These are phyloP conservation scores for Boechera divaricarpa DNA, from an alignment of 345 rosid species.

Conservation along the genomic window DNA sequence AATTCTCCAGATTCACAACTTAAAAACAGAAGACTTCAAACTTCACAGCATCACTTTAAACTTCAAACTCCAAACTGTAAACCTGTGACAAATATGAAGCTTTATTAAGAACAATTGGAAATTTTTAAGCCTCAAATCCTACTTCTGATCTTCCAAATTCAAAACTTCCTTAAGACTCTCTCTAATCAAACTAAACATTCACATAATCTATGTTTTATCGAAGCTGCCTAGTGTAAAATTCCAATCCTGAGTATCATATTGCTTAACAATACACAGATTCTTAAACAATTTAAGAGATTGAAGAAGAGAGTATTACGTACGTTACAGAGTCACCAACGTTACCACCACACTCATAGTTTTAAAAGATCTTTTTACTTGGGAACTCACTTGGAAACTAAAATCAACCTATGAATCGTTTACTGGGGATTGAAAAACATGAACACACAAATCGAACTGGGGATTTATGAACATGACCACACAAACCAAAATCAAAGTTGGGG, in stretches of 20 bases:
- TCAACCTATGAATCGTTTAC: too few species aligned
- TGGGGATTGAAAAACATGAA: too few species aligned
- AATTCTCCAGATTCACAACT: too few species aligned
- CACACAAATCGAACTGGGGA: too few species aligned
- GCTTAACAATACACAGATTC: not conserved
- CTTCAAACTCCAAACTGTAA: too few species aligned
- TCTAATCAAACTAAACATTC: constrained; percentile 20
- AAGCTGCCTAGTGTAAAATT: not conserved
- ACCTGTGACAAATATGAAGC: too few species aligned
- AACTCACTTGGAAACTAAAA: too few species aligned
- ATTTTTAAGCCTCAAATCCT: not conserved
- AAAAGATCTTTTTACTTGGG: too few species aligned
- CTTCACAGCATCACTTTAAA: too few species aligned
- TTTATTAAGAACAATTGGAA: not conserved
- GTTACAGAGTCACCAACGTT: constrained; percentile 96
- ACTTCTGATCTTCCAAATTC: not conserved
- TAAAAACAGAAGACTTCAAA: too few species aligned
- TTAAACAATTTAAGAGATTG: not conserved
- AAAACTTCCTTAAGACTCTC: not conserved
- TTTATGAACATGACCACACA: too few species aligned
- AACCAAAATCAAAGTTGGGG: too few species aligned
- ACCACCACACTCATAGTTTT: constrained; percentile 70
- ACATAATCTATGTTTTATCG: not conserved
- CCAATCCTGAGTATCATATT: not conserved
- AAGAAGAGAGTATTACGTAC: constrained; percentile 50